Base-by-base conservation (phyloP, 495 filamentous ascomycete species). In the Chaetomium cochliodes region DNA sequence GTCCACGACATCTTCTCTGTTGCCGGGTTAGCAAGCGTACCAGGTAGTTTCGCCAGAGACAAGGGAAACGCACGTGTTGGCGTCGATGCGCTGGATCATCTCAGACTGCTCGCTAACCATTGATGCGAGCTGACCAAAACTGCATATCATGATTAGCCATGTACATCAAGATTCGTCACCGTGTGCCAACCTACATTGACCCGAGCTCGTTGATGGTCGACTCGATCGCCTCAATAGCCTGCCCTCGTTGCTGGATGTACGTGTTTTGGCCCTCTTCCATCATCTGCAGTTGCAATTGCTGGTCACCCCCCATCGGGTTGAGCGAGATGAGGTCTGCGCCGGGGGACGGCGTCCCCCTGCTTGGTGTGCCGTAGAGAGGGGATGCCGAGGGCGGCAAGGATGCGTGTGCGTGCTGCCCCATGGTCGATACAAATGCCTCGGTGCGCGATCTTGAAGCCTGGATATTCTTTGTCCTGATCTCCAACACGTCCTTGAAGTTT, bases 51-150 rank as follows among this genome's bases (percentile, higher is more conserved):
- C 41, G 18, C 7, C 49, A 2, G n/a, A 33, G 16, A 33, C 7
- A 8, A 9, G 22, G 37, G 0, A 5, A 18, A 25, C 73, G 64
- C 67, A 75, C 66, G 93, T 96, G 62, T 98, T 97, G 59, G 93
- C 93, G 70, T 98, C 94, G 65, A 96, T 96, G 33, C 91, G 84
- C 75, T 90, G 89, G 53, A 96, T 93, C 88, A 93, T 96, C 74
- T 96, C 94, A 59, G 90, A 90, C 76, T 98, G 94, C 75, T 98
- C 96, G 67, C 88, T 91, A 49, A 98, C 94, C 96, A 98, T 97
- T 72, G 90, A 85, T 39, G 94, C 92, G n/a, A 98, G 78, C 75
- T 98, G 94, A 1, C 93, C 92, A 70, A 98, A 98, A 37, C 66
- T 70, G 47, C 23, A 57, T 37, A 33, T 8, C 16, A 1, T 42